phyloP scores from a whole-genome alignment of 495 filamentous ascomycete genomes.

The Talaromyces wortmannii region DNA sequence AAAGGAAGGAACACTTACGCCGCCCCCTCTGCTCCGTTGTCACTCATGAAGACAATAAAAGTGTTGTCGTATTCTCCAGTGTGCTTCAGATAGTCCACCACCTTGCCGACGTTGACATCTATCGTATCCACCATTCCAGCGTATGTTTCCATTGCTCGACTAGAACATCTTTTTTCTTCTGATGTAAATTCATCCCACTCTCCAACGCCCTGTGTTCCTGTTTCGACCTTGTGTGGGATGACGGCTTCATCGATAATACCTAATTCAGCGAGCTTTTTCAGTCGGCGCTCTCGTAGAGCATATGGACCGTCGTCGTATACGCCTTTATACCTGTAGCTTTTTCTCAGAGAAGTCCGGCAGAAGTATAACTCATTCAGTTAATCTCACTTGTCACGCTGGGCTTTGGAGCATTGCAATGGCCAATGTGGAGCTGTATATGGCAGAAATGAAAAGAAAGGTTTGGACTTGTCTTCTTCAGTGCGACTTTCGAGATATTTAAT shows the following conservation, averaged over 20 bases:
- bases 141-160: slow-evolving; percentile 43
- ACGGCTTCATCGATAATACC: slow-evolving; percentile 28
- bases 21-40: slow-evolving; percentile 47
- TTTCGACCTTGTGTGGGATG: slow-evolving; percentile 19
- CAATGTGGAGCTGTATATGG: slow-evolving; percentile 37
- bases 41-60: slow-evolving; percentile 44
- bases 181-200: slow-evolving; percentile 34
- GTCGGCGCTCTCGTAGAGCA: slow-evolving; percentile 20
- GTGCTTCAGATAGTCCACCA: slow-evolving; percentile 35
- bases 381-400: slow-evolving; percentile 13
- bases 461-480: slow-evolving; percentile 21
- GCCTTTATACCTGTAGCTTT: slow-evolving; percentile 22
- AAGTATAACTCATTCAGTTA: too few species aligned
- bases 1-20: background rate
- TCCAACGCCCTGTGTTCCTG: background rate
- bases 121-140: slow-evolving; percentile 48
- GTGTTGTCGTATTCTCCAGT: slow-evolving; percentile 48
- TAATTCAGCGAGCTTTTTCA: slow-evolving; percentile 24
- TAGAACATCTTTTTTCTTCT: slow-evolving; percentile 29
- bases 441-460: slow-evolving; percentile 32
- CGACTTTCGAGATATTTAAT: slow-evolving; percentile 29
- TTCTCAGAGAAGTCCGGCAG: background rate
- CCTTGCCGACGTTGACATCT: slow-evolving; percentile 42
- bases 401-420: slow-evolving; percentile 27
- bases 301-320: slow-evolving; percentile 34